Base-by-base conservation (phyloP, 1,139 yeast species). In the Saccharomyces hybrid region DNA sequence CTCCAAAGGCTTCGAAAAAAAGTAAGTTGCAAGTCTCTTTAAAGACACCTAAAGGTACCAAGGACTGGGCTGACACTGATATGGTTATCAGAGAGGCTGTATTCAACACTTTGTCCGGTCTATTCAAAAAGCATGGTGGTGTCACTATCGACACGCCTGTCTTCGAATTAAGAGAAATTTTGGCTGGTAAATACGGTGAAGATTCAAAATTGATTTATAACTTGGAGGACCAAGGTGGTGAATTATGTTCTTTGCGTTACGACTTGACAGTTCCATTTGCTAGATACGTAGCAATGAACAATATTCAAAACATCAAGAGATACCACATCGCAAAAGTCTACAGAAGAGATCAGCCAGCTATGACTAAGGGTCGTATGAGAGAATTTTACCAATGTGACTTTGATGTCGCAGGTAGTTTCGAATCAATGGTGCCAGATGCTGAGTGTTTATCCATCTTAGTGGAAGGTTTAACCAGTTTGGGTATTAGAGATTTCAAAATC, bases 331-430 rank as follows among this genome's bases (percentile, higher is more conserved):
- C 99, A 63, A 93, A 93, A 73, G 99, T 93, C 54, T 93, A 93
- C 75, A 83, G 99, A 75, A 86, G 99, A 75, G 99, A 93, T 71
- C 99, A 93, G 73, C 99, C 99, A 4, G 99, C 99, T 16, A 93
- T 93, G 99, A 91, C 98, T 56, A 93, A 93, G 73, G 99, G 99
- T 57, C 83, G 99, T 74, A 93, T 93, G 99, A 86, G 99, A 80
- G 99, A 93, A 73, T 93, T 93, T 67, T 93, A 93, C 74, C 99
- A 93, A 75, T 93, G 99, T 77, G 99, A 93, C 75, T 88, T 93
- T 66, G 99, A 93, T 71, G 78, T 93, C 67, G 99, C 99, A 41
- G 99, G 99, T 54, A 75, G 73, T 56, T 91, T 87, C 71, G 99
- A 93, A 68, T 68, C 84, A 47, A 93, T 93, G 99, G 95, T 93